phyloP scores from a whole-genome alignment of 2,329 filamentous ascomycete genomes.

The Aspergillus fischeri region DNA sequence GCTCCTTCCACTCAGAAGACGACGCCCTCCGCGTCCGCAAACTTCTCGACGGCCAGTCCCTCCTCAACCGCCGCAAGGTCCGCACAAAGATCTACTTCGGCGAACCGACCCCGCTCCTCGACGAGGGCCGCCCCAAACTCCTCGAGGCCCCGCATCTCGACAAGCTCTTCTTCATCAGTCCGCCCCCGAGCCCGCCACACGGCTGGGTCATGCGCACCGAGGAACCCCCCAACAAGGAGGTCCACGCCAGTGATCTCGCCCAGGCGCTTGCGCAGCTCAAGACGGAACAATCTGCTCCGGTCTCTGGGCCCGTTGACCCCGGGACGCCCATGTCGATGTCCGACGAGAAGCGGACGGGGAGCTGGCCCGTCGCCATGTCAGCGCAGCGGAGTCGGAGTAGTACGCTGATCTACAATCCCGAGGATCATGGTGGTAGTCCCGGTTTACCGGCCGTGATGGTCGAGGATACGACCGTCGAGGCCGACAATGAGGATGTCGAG shows the following conservation, averaged over 20 bases:
- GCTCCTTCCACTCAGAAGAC: constrained; percentile 42
- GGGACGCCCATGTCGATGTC: constrained; percentile 35
- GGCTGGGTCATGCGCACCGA: constrained; percentile 62
- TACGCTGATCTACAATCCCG: constrained; percentile 60
- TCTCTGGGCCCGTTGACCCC: constrained; percentile 16
- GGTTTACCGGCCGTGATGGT: constrained; percentile 60
- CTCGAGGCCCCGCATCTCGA: constrained; percentile 55
- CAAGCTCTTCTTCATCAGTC: constrained; percentile 64
- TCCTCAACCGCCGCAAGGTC: constrained; percentile 30
- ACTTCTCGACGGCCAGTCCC: constrained; percentile 36
- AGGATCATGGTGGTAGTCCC: constrained; percentile 58
- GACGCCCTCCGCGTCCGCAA: constrained; percentile 43
- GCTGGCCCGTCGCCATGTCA: constrained; percentile 27
- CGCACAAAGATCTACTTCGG: constrained; percentile 51
- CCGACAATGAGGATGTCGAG: constrained; percentile 45
- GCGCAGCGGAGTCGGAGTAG: constrained; percentile 48
- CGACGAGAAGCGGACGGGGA: constrained; percentile 28
- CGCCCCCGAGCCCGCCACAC: constrained; percentile 60
- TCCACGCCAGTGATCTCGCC: constrained; percentile 60
- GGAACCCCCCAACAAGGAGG: constrained; percentile 62
- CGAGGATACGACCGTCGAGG: constrained; percentile 53
- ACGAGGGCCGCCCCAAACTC: constrained; percentile 39
- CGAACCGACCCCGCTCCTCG: constrained; percentile 45
- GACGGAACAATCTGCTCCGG: constrained; percentile 19
- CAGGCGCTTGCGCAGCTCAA: constrained; percentile 51